Conservation (phyloP, 139 green algal species). For the Dunaliella sp. region DNA sequence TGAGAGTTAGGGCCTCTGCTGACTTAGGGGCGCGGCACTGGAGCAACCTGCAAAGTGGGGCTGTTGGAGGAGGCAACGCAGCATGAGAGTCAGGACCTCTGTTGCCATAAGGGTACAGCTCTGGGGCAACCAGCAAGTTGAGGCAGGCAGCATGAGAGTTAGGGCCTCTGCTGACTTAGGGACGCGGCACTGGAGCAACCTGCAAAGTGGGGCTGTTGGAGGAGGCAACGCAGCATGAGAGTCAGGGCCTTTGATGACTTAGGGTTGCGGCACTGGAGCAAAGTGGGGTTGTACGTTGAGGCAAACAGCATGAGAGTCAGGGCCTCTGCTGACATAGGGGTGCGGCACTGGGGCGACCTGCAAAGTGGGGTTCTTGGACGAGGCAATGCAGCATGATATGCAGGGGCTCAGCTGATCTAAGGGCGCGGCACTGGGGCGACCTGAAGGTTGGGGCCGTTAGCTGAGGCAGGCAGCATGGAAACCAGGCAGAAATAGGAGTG, state of each 20-base stretch:
- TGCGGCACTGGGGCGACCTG: constrained; percentile 90
- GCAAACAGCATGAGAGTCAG: neutral
- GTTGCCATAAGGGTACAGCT: constrained; percentile 97
- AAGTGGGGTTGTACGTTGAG: constrained; percentile 47
- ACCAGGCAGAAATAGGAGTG: constrained; percentile 96
- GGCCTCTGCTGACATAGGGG: constrained; percentile 88
- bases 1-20: neutral
- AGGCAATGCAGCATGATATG: too few relatives aligned
- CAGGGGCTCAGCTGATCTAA: constrained; percentile 17
- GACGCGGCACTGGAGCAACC: too few relatives aligned
- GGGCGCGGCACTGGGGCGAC: too few relatives aligned
- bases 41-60: constrained; percentile 66
- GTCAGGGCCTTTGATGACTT: constrained; percentile 90
- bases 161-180: constrained; percentile 3
- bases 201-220: too few relatives aligned
- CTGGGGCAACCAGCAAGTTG: constrained; percentile 63
- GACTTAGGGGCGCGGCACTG: constrained; percentile 97
- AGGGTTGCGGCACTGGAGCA: constrained; percentile 94
- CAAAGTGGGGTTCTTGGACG: too few relatives aligned
- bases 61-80: too few relatives aligned
- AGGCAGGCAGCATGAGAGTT: neutral
- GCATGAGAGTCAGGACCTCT: constrained; percentile 66
- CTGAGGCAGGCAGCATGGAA: too few relatives aligned
- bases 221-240: too few relatives aligned
- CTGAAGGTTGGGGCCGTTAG: too few relatives aligned